phyloP scores from a whole-genome alignment of 2,329 filamentous ascomycete species.

The Cladosporium sp. region DNA sequence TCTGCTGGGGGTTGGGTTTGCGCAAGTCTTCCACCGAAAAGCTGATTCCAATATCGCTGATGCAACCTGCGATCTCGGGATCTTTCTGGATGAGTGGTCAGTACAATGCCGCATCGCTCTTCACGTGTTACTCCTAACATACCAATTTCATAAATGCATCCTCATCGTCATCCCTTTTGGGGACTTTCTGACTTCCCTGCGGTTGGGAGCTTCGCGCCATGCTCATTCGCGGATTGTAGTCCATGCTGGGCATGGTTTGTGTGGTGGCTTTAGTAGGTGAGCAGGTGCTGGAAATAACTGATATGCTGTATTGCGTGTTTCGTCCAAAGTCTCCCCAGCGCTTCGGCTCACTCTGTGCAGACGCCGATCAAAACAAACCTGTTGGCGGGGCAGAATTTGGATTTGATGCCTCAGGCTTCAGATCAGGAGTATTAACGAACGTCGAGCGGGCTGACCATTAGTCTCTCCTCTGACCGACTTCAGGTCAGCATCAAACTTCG shows the following conservation, averaged over 20 bases:
- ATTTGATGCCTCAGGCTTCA: no score
- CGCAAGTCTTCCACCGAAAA: slow-evolving; percentile 85
- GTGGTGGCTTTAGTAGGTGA: neutral
- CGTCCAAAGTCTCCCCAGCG: neutral
- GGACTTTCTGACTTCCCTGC: slow-evolving; percentile 39
- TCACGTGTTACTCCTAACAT: slow-evolving; percentile 23
- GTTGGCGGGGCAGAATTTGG: slow-evolving; percentile 1
- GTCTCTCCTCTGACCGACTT: neutral
- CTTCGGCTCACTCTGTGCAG: neutral
- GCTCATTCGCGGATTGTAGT: slow-evolving; percentile 54
- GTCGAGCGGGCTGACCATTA: neutral
- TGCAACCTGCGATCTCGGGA: slow-evolving; percentile 89
- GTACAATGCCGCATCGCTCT: slow-evolving; percentile 1
- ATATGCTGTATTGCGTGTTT: neutral
- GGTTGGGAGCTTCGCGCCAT: slow-evolving; percentile 46
- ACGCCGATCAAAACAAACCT: slow-evolving; percentile 6
- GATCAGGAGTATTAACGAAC: neutral
- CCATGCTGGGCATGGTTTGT: slow-evolving; percentile 41
- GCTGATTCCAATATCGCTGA: slow-evolving; percentile 91
- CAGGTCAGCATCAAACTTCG: neutral
- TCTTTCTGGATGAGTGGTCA: slow-evolving; percentile 51
- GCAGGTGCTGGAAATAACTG: neutral
- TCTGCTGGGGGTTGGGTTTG: slow-evolving; percentile 90
- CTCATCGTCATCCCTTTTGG: slow-evolving; percentile 44
- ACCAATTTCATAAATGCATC: slow-evolving; percentile 55